Evolutionary conservation across 1,139 yeast genomes (phyloP).

Genomic region (Wickerhamiella infanticola): DNA sequence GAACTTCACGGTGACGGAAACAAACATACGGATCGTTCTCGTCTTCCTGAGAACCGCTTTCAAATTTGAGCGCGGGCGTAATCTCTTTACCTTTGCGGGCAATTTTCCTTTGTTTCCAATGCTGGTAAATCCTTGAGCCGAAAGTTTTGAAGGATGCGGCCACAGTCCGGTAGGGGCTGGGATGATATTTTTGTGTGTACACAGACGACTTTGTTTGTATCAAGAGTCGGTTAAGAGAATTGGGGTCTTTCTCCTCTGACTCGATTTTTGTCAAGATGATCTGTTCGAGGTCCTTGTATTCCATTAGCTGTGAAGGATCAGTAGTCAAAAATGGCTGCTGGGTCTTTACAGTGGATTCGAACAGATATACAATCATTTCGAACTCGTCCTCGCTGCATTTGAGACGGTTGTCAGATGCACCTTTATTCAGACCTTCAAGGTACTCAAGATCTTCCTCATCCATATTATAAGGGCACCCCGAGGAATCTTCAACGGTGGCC

Average conservation of each 20-base stretch:
- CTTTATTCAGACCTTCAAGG: constrained; percentile 30
- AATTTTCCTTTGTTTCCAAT: constrained; percentile 68
- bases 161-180: constrained; percentile 30
- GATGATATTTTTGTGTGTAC: constrained; percentile 10
- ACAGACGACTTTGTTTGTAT: constrained; percentile 12
- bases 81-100: constrained; percentile 55
- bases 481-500: constrained; percentile 88
- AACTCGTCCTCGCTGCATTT: constrained; percentile 65
- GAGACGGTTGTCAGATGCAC: constrained; percentile 13
- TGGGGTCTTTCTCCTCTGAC: constrained; percentile 22
- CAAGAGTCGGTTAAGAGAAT: constrained; percentile 23
- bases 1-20: constrained; percentile 87
- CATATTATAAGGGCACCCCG: constrained; percentile 76
- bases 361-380: constrained; percentile 58
- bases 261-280: constrained; percentile 17
- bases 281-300: constrained; percentile 47
- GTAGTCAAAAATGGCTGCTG: constrained; percentile 79
- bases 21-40: constrained; percentile 87
- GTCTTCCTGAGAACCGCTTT: constrained; percentile 77
- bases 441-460: constrained; percentile 79
- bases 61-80: constrained; percentile 65
- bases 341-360: constrained; percentile 59
- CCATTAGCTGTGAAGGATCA: constrained; percentile 64
- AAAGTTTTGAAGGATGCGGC: constrained; percentile 40
- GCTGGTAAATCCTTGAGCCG: constrained; percentile 59